phyloP scores from a whole-genome alignment of 1,284 basidiomycete genomes.

The Neolentinus lepideus region DNA sequence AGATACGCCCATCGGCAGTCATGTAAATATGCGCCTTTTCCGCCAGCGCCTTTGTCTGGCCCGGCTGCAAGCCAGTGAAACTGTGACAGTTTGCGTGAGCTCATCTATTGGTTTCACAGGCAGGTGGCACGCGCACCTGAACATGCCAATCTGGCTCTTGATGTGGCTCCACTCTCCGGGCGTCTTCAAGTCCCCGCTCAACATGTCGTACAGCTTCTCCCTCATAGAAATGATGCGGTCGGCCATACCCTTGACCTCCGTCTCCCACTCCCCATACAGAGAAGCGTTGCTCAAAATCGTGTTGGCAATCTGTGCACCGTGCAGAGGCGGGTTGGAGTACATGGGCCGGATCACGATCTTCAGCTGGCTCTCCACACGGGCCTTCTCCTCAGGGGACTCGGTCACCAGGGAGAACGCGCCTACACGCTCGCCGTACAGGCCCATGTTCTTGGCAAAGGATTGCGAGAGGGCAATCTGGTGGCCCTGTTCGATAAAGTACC shows the following conservation, averaged over 20 bases:
- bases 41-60: constrained; percentile 84
- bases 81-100: constrained; percentile 27
- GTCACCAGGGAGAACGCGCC: constrained; percentile 90
- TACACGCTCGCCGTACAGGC: constrained; percentile 95
- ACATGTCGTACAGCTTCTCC: constrained; percentile 71
- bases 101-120: constrained; percentile 5
- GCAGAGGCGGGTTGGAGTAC: constrained; percentile 97
- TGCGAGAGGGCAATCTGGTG: constrained; percentile 86
- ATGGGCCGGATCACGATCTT: constrained; percentile 97
- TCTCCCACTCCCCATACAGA: constrained; percentile 86
- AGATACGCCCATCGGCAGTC: constrained; percentile 86
- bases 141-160: constrained; percentile 95
- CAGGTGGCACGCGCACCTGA: constrained; percentile 47
- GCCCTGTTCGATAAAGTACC: constrained; percentile 88
- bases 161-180: constrained; percentile 96
- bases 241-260: constrained; percentile 93
- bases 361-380: constrained; percentile 86
- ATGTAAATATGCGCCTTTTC: constrained; percentile 94
- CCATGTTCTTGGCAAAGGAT: constrained; percentile 99
- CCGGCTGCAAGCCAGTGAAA: constrained; percentile 81
- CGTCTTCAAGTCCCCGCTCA: constrained; percentile 80
- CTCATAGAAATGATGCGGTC: constrained; percentile 96
- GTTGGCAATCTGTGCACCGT: constrained; percentile 89
- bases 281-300: constrained; percentile 74
- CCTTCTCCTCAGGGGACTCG: constrained; percentile 73